phyloP scores from a whole-genome alignment of 305 asterid species.

The Fraxinus baroniana region DNA sequence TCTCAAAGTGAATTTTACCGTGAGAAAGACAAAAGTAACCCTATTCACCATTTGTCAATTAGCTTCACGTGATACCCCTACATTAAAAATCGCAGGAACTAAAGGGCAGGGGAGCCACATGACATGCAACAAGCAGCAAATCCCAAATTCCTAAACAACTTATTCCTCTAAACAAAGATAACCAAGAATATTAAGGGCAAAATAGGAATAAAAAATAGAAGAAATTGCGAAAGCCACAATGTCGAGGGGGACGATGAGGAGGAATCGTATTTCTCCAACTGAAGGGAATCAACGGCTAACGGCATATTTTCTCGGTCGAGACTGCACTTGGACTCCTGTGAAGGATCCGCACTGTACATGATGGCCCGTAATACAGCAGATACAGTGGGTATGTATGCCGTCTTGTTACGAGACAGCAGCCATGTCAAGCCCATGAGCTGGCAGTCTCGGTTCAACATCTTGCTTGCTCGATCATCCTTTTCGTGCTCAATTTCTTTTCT shows the following conservation, averaged over 20 bases:
- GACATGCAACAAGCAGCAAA: background rate
- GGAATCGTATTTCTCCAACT: background rate
- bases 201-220: background rate
- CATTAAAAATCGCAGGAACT: background rate
- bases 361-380: background rate
- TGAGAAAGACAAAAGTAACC: background rate
- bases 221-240: background rate
- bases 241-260: background rate
- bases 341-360: background rate
- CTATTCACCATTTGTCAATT: background rate
- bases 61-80: background rate
- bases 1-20: background rate
- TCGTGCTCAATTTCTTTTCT: background rate
- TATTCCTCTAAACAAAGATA: background rate
- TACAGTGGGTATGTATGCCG: background rate
- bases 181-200: background rate
- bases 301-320: background rate
- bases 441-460: background rate
- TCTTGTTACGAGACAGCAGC: background rate
- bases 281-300: background rate
- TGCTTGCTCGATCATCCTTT: background rate
- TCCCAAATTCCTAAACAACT: background rate
- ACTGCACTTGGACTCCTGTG: background rate
- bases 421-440: background rate
- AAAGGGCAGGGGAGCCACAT: background rate